Conservation (phyloP, 768 basidiomycete species). For the Suillus subluteus region DNA sequence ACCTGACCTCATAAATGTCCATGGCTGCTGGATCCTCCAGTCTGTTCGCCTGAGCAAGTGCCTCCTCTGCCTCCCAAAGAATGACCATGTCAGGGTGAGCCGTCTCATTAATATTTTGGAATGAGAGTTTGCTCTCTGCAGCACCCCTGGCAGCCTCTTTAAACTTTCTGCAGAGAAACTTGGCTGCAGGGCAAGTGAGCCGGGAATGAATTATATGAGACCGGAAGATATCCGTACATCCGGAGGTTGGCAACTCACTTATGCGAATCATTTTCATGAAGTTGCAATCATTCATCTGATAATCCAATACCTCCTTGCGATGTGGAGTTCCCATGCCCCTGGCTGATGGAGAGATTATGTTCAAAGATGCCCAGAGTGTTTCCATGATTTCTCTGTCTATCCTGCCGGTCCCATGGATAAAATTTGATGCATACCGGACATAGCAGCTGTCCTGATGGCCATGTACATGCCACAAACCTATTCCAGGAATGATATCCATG, state of each 20-base stretch:
- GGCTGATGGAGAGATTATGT: conserved; percentile 6
- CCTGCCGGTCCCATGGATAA: background rate
- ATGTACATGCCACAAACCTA: conserved; percentile 14
- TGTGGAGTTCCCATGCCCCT: conserved; percentile 1
- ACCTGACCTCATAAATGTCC: too few relatives aligned
- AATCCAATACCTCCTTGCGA: conserved; percentile 23
- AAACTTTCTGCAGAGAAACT: too few relatives aligned
- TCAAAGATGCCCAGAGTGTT: conserved; percentile 6
- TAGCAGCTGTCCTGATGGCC: conserved; percentile 9
- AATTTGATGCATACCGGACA: conserved; percentile 9
- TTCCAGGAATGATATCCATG: conserved; percentile 4
- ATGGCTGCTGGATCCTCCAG: too few relatives aligned
- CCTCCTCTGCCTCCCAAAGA: too few relatives aligned
- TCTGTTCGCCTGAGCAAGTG: too few relatives aligned
- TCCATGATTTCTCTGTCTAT: conserved; percentile 15
- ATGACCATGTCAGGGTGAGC: too few relatives aligned
- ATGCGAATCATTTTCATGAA: conserved; percentile 27
- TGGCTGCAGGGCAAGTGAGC: too few relatives aligned
- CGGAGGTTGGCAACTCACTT: background rate
- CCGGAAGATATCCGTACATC: background rate
- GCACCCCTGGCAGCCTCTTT: too few relatives aligned
- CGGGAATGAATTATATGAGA: too few relatives aligned
- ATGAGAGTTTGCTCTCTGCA: too few relatives aligned
- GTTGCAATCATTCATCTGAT: conserved; percentile 29
- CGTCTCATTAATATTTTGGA: too few relatives aligned